Percentiles rank a stretch among this genome's conserved stretches.
These are phyloP conservation scores for Beta vulgaris DNA, from an alignment of 148 eudicot genomes.

Conservation along the genomic window DNA sequence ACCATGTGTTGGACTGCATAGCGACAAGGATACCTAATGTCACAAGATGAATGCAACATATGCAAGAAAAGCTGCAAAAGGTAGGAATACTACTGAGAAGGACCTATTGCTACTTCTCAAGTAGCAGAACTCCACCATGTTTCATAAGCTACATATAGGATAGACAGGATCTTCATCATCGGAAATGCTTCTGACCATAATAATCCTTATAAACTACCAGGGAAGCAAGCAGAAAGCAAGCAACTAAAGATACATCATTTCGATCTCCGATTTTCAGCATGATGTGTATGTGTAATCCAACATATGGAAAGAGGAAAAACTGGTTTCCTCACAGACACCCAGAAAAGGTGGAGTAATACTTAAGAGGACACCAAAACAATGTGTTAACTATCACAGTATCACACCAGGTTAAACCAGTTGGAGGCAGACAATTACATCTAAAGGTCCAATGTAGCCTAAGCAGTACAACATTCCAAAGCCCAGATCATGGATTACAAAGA, in stretches of 20 bases:
- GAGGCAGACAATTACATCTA: background rate
- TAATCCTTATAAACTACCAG: background rate
- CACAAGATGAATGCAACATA: background rate
- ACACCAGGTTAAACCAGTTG: background rate
- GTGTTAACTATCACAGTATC: background rate
- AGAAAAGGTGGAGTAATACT: background rate
- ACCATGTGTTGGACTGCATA: background rate
- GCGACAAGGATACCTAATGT: background rate
- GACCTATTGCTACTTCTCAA: background rate
- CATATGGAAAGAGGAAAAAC: background rate
- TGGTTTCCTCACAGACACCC: background rate
- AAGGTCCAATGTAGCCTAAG: background rate
- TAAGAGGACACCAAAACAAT: background rate
- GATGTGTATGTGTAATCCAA: background rate
- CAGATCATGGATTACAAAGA: background rate
- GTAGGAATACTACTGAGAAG: conserved; percentile 6
- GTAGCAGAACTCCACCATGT: background rate
- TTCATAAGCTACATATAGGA: background rate
- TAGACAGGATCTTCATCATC: background rate
- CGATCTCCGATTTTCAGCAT: background rate
- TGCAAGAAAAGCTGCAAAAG: background rate
- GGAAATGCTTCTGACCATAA: background rate
- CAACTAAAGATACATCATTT: background rate
- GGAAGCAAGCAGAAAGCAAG: background rate
- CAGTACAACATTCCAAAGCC: background rate